Conservation (phyloP, 306 rosid genomes). For the Acmispon strigosus region DNA sequence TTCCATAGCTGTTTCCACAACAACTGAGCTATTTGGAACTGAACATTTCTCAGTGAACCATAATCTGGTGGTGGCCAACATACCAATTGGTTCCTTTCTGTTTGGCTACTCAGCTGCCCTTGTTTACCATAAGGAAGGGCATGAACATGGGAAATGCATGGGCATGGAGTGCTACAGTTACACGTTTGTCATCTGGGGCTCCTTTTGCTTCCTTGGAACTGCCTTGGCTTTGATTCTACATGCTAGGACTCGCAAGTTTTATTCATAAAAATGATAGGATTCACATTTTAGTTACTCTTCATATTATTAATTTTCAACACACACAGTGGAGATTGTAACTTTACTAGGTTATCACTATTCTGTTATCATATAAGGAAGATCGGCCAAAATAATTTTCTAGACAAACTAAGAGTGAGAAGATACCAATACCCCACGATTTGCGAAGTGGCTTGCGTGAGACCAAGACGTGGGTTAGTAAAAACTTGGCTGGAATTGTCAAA, state of each 20-base stretch:
- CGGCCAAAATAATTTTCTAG: too few relatives aligned
- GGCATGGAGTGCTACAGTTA: slow-evolving; percentile 52
- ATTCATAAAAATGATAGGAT: slow-evolving; percentile 11
- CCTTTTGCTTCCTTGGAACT: slow-evolving; percentile 46
- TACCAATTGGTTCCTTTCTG: slow-evolving; percentile 61
- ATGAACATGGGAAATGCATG: slow-evolving; percentile 43
- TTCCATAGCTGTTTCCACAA: slow-evolving; percentile 58
- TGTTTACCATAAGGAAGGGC: slow-evolving; percentile 37
- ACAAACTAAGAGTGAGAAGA: too few relatives aligned
- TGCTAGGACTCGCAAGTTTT: slow-evolving; percentile 53
- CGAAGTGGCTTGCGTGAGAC: too few relatives aligned
- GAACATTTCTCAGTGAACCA: slow-evolving; percentile 65
- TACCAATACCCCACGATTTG: too few relatives aligned
- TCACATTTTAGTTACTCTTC: too few relatives aligned
- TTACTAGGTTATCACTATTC: too few relatives aligned
- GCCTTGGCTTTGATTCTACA: slow-evolving; percentile 45
- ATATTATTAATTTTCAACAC: too few relatives aligned
- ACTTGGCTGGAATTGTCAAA: too few relatives aligned
- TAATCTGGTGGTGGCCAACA: slow-evolving; percentile 66
- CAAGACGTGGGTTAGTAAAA: too few relatives aligned
- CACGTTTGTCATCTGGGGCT: slow-evolving; percentile 72
- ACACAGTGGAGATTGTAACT: too few relatives aligned
- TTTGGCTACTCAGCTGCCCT: slow-evolving; percentile 51
- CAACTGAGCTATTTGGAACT: slow-evolving; percentile 63
- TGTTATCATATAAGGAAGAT: too few relatives aligned